phyloP scores from a whole-genome alignment of 169 alveolate species.

The Theileria orientalis region DNA sequence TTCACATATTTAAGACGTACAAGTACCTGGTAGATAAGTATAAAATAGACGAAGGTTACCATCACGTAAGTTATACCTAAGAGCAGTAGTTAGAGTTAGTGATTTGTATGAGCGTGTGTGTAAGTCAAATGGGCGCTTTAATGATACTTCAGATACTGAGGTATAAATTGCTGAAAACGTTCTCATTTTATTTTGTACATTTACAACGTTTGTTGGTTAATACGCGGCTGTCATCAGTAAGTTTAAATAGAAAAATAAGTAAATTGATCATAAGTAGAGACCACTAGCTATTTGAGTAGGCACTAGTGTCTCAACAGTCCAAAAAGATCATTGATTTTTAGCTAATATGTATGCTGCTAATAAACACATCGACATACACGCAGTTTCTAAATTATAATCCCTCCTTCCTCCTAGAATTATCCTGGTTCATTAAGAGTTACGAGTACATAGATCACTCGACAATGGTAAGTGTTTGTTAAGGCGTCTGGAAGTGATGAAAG shows the following conservation, averaged over 20 bases:
- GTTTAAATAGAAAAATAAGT: not conserved
- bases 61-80: constrained; percentile 3
- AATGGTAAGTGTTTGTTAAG: constrained; percentile 20
- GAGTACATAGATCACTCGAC: constrained; percentile 37
- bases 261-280: not conserved
- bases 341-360: constrained; percentile 37
- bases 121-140: too few species aligned
- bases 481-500: too few species aligned
- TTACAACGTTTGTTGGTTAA: constrained; percentile 40
- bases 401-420: constrained; percentile 54
- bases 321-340: not conserved
- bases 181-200: constrained; percentile 38
- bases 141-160: constrained; percentile 42
- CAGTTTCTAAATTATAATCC: constrained; percentile 60
- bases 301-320: too few species aligned
- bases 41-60: constrained; percentile 42
- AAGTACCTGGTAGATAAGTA: constrained; percentile 34
- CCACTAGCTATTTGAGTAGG: not conserved
- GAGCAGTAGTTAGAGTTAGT: not conserved
- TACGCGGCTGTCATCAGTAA: constrained; percentile 51
- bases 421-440: constrained; percentile 43
- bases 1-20: constrained; percentile 34
- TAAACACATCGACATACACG: constrained; percentile 31
- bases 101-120: too few species aligned
- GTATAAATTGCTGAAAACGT: constrained; percentile 48